These are phyloP conservation scores for Chlorella sp. DNA, from an alignment of 139 green algal species.

Conservation along the genomic window DNA sequence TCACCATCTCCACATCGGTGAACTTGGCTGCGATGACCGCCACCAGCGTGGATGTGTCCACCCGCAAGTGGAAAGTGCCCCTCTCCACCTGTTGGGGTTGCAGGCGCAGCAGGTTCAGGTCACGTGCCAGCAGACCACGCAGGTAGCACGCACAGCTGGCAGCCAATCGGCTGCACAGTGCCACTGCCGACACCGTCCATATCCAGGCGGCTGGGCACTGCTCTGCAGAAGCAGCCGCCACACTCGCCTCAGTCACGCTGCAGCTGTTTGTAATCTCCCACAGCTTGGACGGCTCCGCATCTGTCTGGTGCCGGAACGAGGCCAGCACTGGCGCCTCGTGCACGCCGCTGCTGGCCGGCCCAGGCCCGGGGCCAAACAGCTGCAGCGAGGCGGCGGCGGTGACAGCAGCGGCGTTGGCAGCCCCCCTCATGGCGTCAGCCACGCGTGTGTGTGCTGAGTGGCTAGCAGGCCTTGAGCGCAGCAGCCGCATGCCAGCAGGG, in stretches of 20 bases:
- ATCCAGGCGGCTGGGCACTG: neutral
- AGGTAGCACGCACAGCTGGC: too few relatives aligned
- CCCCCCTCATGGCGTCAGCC: too few relatives aligned
- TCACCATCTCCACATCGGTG: conserved; percentile 12
- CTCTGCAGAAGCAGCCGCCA: too few relatives aligned
- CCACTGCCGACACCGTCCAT: neutral
- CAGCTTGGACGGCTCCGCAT: conserved; percentile 21
- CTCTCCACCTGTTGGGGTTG: neutral
- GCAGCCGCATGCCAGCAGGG: too few relatives aligned
- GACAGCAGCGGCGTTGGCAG: too few relatives aligned
- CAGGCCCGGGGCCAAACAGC: neutral
- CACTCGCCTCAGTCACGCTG: neutral
- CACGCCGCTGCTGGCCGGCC: neutral
- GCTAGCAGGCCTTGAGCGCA: too few relatives aligned
- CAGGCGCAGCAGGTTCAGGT: too few relatives aligned
- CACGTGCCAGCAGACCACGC: too few relatives aligned
- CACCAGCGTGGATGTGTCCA: conserved; percentile 11
- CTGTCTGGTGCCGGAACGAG: neutral
- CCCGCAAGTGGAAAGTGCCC: conserved; percentile 5
- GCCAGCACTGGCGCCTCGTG: conserved; percentile 26
- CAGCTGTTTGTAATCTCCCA: conserved; percentile 19
- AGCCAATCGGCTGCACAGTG: too few relatives aligned
- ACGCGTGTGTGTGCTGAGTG: too few relatives aligned
- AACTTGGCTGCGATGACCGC: conserved; percentile 18
- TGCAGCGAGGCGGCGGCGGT: neutral